Evolutionary conservation across 768 basidiomycete species (phyloP).

Genomic region (Rhodotorula toruloides): DNA sequence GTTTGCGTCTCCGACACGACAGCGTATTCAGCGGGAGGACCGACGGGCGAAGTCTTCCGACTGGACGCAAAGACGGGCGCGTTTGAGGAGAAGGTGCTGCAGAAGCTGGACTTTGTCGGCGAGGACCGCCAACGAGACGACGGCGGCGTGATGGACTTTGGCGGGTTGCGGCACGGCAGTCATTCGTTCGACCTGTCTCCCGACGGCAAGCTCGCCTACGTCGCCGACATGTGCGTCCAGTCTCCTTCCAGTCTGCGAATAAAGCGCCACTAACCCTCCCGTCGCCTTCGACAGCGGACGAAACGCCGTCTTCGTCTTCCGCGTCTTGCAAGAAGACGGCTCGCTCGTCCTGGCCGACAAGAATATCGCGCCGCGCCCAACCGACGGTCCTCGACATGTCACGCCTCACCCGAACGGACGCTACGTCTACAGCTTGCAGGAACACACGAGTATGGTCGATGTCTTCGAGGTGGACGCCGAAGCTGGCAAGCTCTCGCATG

Average conservation of each 20-base stretch:
- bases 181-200: conserved; percentile 42
- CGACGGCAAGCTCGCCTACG: conserved; percentile 42
- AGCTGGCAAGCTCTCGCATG: conserved; percentile 20
- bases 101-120: conserved; percentile 33
- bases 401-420: conserved; percentile 43
- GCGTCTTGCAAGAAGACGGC: conserved; percentile 25
- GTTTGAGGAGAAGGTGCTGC: conserved; percentile 16
- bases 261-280: too few relatives aligned
- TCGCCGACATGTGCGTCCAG: conserved; percentile 42
- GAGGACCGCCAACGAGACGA: conserved; percentile 5
- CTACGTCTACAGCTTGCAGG: conserved; percentile 43
- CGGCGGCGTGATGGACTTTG: conserved; percentile 41
- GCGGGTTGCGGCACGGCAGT: conserved; percentile 42
- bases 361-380: conserved; percentile 35
- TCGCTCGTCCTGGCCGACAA: conserved; percentile 30
- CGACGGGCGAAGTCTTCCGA: conserved; percentile 40
- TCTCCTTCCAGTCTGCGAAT: background rate
- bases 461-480: conserved; percentile 25
- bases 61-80: conserved; percentile 34
- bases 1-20: conserved; percentile 34
- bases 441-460: conserved; percentile 41
- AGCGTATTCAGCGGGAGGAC: conserved; percentile 42
- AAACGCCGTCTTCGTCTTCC: conserved; percentile 43
- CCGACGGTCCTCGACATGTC: conserved; percentile 43
- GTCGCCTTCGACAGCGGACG: conserved; percentile 37